A percentile compares a stretch with the other conserved stretches of the same genome.
These are phyloP conservation scores for Trichosporon faecale DNA, from an alignment of 1,284 basidiomycete species.

Conservation along the genomic window DNA sequence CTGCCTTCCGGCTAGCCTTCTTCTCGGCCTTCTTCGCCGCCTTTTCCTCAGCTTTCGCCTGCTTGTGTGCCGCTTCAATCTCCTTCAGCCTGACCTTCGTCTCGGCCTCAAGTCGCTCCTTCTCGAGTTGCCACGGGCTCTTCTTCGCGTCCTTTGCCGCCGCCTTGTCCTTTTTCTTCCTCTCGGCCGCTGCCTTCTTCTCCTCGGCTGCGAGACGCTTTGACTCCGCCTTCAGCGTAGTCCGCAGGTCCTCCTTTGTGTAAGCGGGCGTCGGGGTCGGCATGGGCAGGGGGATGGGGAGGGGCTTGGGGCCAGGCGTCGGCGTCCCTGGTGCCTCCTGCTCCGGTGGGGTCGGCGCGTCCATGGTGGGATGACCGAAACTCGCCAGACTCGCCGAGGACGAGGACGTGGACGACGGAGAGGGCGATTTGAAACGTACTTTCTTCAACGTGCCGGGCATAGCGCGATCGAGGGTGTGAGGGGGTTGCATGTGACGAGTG, in stretches of 20 bases:
- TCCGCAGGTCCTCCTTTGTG: background rate
- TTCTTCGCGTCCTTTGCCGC: background rate
- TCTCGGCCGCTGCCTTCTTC: background rate
- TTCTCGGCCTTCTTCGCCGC: background rate
- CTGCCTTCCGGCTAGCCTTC: background rate
- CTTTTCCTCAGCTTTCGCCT: background rate
- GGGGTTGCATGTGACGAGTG: background rate
- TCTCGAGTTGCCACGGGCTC: background rate
- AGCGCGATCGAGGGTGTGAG: background rate
- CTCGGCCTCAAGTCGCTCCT: background rate
- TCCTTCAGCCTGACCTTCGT: background rate
- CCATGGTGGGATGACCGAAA: background rate
- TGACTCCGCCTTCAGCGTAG: background rate
- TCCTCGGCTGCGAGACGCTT: background rate
- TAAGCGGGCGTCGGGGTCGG: background rate
- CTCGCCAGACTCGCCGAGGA: background rate
- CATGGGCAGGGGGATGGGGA: background rate
- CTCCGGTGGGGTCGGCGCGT: background rate
- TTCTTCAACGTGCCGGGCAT: background rate
- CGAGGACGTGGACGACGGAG: background rate
- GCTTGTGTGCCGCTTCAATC: background rate
- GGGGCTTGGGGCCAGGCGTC: background rate
- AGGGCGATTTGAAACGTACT: background rate
- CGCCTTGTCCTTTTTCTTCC: background rate
- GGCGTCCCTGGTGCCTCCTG: background rate